Base-by-base conservation (phyloP, 208 protist genomes). In the Trypanosoma platydactyli region DNA sequence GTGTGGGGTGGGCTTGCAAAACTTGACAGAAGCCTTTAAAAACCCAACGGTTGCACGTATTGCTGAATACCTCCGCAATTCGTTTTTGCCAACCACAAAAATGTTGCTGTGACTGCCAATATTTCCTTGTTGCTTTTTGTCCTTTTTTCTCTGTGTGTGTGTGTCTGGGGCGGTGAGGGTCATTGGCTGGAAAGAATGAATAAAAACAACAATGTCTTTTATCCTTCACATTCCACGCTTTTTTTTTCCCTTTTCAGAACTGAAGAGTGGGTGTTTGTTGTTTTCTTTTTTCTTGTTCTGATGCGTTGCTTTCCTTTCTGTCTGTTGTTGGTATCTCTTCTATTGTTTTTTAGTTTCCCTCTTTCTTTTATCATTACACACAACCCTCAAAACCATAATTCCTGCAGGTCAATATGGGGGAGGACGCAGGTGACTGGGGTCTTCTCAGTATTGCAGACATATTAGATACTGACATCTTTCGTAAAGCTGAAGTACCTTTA, bases 401-500 rank as follows among this genome's bases (percentile, higher is more conserved):
- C 66, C 42, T 27, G 52, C 38, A 62, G 54, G 72, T 50, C 35
- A 69, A 42, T 2, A 69, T 73, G 57, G 64, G 59, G 18, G 64
- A 67, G 20, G 53, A 30, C 61, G 20, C 41, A 50, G 56, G 53
- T 46, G 82, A 90, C 56, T 90, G 87, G 87, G 87, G 83, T 15
- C 77, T 90, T 60, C 61, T 93, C 33, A 90, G 81, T 56, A 76
- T 93, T 29, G 81, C 87, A 7, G 87, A 93, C 68, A 68, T 88
- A 24, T 60, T 78, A 49, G 81, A 87, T 44, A 66, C 66, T 11
- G 60, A 76, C 50, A 41, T 57, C 27, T 22, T 48, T 56, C 51
- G 50, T 20, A 73, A 71, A 68, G 53, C 64, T 48, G 64, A 68
- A 25, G 15, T 70, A 24, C 15, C 49, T 55, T 52, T 40, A 29